Evolutionary conservation across 805 yeast genomes (phyloP), one percentile per base, ranked within the genome.

Genomic region (Scheffersomyces lignosus): DNA sequence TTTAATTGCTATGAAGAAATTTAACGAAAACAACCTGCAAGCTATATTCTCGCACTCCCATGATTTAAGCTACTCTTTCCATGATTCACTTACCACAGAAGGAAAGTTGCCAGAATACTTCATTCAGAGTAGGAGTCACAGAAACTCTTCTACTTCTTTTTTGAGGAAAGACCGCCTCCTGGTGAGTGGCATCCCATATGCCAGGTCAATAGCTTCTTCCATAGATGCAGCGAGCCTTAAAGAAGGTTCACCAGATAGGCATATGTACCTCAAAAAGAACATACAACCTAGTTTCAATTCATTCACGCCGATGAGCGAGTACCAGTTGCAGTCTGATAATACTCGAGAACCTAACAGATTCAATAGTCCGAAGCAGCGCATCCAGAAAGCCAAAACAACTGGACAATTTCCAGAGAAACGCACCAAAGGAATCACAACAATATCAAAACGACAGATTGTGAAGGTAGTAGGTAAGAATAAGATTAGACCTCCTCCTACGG

Each of bases 401-500:
- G 24, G 24, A 7, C 24, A 20, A 20, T 10, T 20, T 20, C 24
- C 36, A 25, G 17, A 33, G 24, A n/a, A 16, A 16, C 7, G 14
- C 17, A 4, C 18, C 27, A 31, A 27, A 25, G 36, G n/a, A 33
- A 39, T 31, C 18, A 32, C 18, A 15, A 18, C 23, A 12, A 28
- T 27, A 5, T 25, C 24, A 7, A 20, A 20, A 10, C 24, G 24
- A 20, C 24, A 20, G 10, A 20, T 10, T 7, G 10, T 10, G 6
- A 29, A 29, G 17, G 23, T 25, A 26, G 30, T 32, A 27, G 32
- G 24, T n/a, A 39, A 34, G 28, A 36, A 33, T 28, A 34, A 27
- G 26, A 26, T 37, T 16, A 13, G 49, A n/a, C 36, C 48, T 7
- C 54, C 58, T 12, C 56, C 56, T 3, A 31, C 48, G 30, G 75